Base-by-base conservation (phyloP, 768 basidiomycete genomes). In the Tulasnella sp. region DNA sequence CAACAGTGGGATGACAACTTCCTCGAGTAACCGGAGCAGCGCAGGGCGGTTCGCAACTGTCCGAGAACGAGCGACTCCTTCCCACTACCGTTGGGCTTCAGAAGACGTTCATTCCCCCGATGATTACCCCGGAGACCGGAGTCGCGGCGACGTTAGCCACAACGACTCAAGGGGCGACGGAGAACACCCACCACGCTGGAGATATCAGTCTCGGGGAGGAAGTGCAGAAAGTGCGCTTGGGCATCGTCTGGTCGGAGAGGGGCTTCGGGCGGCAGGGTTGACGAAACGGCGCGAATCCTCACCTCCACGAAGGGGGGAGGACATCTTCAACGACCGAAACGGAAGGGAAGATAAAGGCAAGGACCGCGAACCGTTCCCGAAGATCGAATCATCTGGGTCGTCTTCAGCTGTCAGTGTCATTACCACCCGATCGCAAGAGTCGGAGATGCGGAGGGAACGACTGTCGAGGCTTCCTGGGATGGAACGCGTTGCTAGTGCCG, bases 141-240 rank as follows among this genome's bases (percentile, higher is more conserved):
- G 54, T n/a, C 38, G 40, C 6, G 71, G 49, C 40, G 71, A 72
- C 40, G 71, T 45, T 39, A 72, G 40, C 29, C 25, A 19, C 22
- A 72, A 72, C 71, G 29, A 45, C 40, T 42, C 71, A 7, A 17
- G 38, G 15, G 73, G 6, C 25, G 54, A 58, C 25, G 54, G 54
- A 4, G 54, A 58, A 11, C 54, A 45, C 40, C 31, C 36, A 25
- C 37, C 38, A 5, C 67, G 36, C 36, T 77, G 49, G 36, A 83
- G 87, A 58, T 91, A 91, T 80, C 85, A 85, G 38, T 81, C 86
- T 19, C 84, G 92, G 42, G 87, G 87, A 0, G 92, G 92, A 5
- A 92, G 91, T 80, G 90, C 89, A 2, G 93, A 93, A 83, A 91
- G 88, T 80, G 85, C 89, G 9, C 81, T 91, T 8, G 86, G 88